Percentiles rank a stretch among this genome's conserved stretches.
These are phyloP conservation scores for Xylariaceae sp. DNA, from an alignment of 2,329 filamentous ascomycete species.

Conservation along the genomic window DNA sequence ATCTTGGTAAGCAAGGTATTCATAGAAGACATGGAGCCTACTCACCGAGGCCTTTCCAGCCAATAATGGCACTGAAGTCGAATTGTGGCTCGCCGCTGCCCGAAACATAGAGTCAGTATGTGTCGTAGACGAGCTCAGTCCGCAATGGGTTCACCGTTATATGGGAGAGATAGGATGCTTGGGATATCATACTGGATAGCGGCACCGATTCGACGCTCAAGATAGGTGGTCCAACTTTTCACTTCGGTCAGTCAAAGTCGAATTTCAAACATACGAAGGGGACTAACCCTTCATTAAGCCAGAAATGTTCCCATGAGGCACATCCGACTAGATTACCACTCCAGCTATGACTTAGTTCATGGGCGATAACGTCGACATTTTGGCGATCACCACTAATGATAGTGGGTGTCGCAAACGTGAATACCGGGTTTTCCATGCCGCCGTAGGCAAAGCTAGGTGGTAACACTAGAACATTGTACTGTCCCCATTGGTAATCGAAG, in stretches of 20 bases:
- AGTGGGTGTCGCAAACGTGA: conserved; percentile 91
- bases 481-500: conserved; percentile 88
- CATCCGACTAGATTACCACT: conserved; percentile 81
- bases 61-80: conserved; percentile 92
- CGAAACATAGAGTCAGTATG: conserved; percentile 2
- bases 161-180: not conserved
- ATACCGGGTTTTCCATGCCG: conserved; percentile 90
- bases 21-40: not conserved
- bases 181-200: conserved; percentile 55
- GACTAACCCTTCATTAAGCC: conserved; percentile 66
- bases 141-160: not conserved
- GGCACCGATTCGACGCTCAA: conserved; percentile 79
- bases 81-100: conserved; percentile 68
- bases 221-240: conserved; percentile 75
- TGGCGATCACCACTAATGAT: conserved; percentile 87
- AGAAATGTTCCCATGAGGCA: conserved; percentile 77
- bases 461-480: conserved; percentile 89
- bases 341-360: conserved; percentile 67
- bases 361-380: conserved; percentile 94
- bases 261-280: not conserved
- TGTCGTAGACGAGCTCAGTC: not conserved
- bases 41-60: conserved; percentile 78
- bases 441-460: conserved; percentile 89
- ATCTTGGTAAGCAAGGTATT: conserved; percentile 1
- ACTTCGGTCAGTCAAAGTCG: conserved; percentile 1